Base-by-base conservation (phyloP, 2,329 filamentous ascomycete genomes). In the Drechslera avenae region DNA sequence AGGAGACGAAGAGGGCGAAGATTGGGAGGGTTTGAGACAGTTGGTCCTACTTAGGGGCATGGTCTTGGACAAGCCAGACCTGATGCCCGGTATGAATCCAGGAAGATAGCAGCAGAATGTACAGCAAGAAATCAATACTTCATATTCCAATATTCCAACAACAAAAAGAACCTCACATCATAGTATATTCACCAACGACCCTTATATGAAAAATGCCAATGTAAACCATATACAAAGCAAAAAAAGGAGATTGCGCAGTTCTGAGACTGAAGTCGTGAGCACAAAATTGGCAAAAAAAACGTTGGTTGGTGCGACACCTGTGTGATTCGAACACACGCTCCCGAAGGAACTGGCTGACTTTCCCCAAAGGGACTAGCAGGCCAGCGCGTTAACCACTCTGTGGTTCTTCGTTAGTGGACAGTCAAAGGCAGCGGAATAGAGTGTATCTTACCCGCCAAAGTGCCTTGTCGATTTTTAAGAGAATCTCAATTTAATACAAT, bases 21-120 rank as follows among this genome's bases (percentile, higher is more conserved):
- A 97, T 56, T 99, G 94, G 90, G 88, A 95, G 63, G 84, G 83
- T 26, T 78, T 99, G 57, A 85, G 87, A 60, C 90, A 97, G 75
- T 94, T 91, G 75, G 85, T 91, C 63, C 85, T 89, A 31, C 81
- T 88, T 66, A 87, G 89, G 68, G 88, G 89, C 21, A 97, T 97
- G 93, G 82, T 96, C 60, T 77, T 99, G 44, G 94, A 99, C 74
- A 86, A 87, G 59, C 87, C 91, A 13, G 89, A 93, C 69, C 81
- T 97, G 65, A 93, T 97, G 90, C 87, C 91, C 60, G 94, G 93
- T 14, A 97, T 97, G 91, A 82, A 90, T 47, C 55, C 66, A 21
- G 47, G 37, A 26, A 32, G 49, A 36, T 54, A 50, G 40, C 30
- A 9, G 19, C 10, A n/a, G 5, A 5, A 36, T 43, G 17, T 41